Base-by-base conservation (phyloP, 1,284 basidiomycete species). In the Phylloporus gajari region DNA sequence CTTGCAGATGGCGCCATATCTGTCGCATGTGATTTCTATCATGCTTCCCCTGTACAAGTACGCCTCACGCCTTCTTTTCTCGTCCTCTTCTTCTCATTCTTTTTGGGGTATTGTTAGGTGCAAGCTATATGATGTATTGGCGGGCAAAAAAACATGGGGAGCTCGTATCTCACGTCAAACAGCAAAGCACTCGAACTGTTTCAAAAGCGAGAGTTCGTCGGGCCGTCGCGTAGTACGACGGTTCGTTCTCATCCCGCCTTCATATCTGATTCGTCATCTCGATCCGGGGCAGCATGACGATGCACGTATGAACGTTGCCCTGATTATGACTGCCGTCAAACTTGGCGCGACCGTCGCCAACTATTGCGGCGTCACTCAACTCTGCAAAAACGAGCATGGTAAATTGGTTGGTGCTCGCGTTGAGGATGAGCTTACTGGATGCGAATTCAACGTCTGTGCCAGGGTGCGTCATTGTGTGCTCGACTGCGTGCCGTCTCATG, bases 71-170 rank as follows among this genome's bases (percentile, higher is more conserved):
- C 27, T n/a, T 42, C 42, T 17, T 42, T 3, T n/a, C 13, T 42
- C 48, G 25, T 23, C 21, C 42, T 11, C n/a, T 38, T 59, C 23
- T 56, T 27, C 8, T 19, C 17, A 12, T 40, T 19, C 65, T 35
- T 77, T 67, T 81, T 75, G 77, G 95, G 93, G 72, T 97, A 95
- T 84, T 99, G 97, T 96, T 96, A 98, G 80, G 89, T 99, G 95
- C 86, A 99, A 99, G 87, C 88, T 98, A 88, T 99, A 99, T 86
- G 97, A 99, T 83, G 63, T 98, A 40, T 88, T 99, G 44, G 97
- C 97, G 23, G 97, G 97, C 1, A 94, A 94, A 80, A 98, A 83
- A 99, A 99, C 84, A 98, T 99, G 96, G 96, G 97, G 83, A 89
- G 90, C 6, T 96, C 95, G 17, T 99, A 99, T 84, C 87, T 98